Evolutionary conservation across 257 asterid genomes (phyloP).

Genomic region (Solanum bulbocastanum): DNA sequence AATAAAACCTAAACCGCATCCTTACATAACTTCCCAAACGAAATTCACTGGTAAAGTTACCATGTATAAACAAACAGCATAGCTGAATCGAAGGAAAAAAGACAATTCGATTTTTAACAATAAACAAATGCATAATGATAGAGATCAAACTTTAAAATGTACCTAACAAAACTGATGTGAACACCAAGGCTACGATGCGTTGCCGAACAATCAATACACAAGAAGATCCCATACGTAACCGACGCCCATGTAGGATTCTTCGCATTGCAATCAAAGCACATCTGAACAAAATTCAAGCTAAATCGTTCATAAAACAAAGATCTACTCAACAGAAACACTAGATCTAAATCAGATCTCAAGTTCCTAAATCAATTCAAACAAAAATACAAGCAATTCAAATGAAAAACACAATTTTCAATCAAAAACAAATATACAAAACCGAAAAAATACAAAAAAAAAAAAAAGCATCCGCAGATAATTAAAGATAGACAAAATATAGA

Average conservation of each 20-base stretch:
- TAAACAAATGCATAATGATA: not conserved
- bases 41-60: not conserved
- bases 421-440: not conserved
- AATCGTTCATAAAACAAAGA: not conserved
- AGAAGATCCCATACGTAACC: conserved; percentile 88
- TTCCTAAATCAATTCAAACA: conserved; percentile 3
- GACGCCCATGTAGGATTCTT: conserved; percentile 99
- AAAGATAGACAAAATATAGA: not conserved
- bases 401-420: not conserved
- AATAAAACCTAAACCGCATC: not conserved
- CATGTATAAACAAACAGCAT: not conserved
- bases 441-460: not conserved
- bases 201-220: conserved; percentile 94
- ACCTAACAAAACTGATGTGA: conserved; percentile 95
- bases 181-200: conserved; percentile 94
- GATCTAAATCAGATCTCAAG: conserved; percentile 47
- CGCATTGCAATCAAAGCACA: conserved; percentile 98
- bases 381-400: not conserved
- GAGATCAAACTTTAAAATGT: not conserved
- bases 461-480: not conserved
- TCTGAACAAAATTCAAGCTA: conserved; percentile 22
- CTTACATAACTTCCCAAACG: not conserved
- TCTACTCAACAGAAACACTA: not conserved
- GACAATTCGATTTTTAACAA: not conserved
- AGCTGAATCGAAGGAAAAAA: not conserved